Evolutionary conservation across 192 early-diverging fungal species (phyloP).

Genomic region (Coemansia sp.): DNA sequence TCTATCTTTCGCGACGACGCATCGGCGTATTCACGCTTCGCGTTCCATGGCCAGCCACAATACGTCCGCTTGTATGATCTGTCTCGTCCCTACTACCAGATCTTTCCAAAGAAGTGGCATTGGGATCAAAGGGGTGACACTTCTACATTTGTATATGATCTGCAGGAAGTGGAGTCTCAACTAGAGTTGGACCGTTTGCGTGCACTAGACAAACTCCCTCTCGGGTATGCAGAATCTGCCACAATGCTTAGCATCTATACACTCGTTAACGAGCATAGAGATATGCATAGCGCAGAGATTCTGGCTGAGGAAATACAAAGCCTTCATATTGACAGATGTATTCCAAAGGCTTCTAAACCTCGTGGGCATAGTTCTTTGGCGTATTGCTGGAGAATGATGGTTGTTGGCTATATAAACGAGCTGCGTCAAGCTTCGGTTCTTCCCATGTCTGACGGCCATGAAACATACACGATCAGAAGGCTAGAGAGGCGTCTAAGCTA

Average conservation of each 20-base stretch:
- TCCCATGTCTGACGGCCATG: background rate
- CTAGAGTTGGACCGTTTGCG: slow-evolving; percentile 47
- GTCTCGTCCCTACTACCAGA: slow-evolving; percentile 33
- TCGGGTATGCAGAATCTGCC: slow-evolving; percentile 22
- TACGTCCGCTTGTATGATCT: slow-evolving; percentile 30
- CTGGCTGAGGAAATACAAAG: slow-evolving; percentile 34
- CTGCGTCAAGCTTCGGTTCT: slow-evolving; percentile 17
- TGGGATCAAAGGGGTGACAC: background rate
- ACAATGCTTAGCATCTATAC: slow-evolving; percentile 45
- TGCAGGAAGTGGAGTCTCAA: slow-evolving; percentile 39
- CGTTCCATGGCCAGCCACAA: slow-evolving; percentile 9
- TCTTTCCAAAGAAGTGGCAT: slow-evolving; percentile 12
- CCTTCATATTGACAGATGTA: slow-evolving; percentile 15
- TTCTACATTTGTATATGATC: slow-evolving; percentile 15
- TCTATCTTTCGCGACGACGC: slow-evolving; percentile 41
- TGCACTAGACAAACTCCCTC: slow-evolving; percentile 46
- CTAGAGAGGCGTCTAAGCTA: slow-evolving; percentile 20
- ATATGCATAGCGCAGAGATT: slow-evolving; percentile 35
- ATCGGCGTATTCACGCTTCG: slow-evolving; percentile 37
- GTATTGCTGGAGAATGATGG: slow-evolving; percentile 35
- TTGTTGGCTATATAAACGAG: slow-evolving; percentile 26
- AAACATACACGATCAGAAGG: background rate
- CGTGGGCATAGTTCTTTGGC: slow-evolving; percentile 22
- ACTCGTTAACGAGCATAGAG: slow-evolving; percentile 38
- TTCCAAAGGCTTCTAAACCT: slow-evolving; percentile 22